Conservation (phyloP, 768 basidiomycete genomes). For the Hygrocybe punicea region DNA sequence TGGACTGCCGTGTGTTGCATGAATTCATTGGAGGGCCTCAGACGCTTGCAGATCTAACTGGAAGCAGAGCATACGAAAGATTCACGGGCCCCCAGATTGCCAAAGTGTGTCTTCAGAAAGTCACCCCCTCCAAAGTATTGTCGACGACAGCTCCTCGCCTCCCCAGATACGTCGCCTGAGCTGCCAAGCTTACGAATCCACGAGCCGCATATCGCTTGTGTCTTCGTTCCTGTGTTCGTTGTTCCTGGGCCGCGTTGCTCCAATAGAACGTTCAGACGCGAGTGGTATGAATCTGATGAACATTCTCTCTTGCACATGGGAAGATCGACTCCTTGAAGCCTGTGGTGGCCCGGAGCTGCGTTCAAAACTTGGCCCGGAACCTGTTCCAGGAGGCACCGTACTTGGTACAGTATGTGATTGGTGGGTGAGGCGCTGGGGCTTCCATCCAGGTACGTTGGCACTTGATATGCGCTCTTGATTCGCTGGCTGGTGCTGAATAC, state of each 20-base stretch:
- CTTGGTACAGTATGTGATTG: constrained; percentile 65
- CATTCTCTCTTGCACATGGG: constrained; percentile 71
- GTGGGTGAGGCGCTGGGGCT: constrained; percentile 76
- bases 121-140: background rate
- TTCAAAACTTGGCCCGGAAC: constrained; percentile 70
- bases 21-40: constrained; percentile 65
- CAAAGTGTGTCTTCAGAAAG: constrained; percentile 43
- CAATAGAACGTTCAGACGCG: constrained; percentile 84
- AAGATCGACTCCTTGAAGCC: constrained; percentile 58
- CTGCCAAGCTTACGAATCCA: constrained; percentile 54
- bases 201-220: constrained; percentile 70
- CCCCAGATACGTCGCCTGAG: constrained; percentile 57
- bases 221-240: constrained; percentile 81
- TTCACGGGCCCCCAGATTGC: constrained; percentile 87
- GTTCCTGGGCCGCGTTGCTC: constrained; percentile 73
- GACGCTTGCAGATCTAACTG: constrained; percentile 68
- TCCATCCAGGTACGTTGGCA: constrained; percentile 52
- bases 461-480: background rate
- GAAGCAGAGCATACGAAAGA: constrained; percentile 80
- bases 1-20: constrained; percentile 69
- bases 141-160: too few species aligned
- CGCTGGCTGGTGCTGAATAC: constrained; percentile 1
- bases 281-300: constrained; percentile 91
- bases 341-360: constrained; percentile 68
- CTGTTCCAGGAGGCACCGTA: constrained; percentile 64